Evolutionary conservation across 2,329 filamentous ascomycete species (phyloP).

Genomic region (Penicillium concentricum): DNA sequence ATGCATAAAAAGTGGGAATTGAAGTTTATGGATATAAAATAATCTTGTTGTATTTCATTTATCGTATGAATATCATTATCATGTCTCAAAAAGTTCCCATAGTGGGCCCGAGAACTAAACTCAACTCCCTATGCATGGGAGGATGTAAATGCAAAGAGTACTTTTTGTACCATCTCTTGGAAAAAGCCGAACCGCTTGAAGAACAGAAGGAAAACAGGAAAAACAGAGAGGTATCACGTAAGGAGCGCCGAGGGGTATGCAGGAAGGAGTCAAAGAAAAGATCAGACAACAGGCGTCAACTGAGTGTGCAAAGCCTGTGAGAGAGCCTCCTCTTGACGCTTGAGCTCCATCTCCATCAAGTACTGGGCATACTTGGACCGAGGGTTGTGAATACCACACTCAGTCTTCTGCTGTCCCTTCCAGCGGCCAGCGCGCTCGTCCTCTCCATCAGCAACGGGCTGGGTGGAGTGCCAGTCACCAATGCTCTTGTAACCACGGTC

Average conservation of each 20-base stretch:
- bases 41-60: background rate
- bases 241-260: constrained; percentile 23
- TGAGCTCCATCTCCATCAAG: constrained; percentile 69
- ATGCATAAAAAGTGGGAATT: background rate
- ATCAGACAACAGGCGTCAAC: constrained; percentile 29
- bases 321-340: constrained; percentile 60
- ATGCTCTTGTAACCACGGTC: constrained; percentile 97
- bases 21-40: background rate
- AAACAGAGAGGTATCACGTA: constrained; percentile 21
- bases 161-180: background rate
- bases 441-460: constrained; percentile 83
- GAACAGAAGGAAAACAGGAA: background rate
- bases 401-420: constrained; percentile 94
- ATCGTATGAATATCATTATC: constrained; percentile 19
- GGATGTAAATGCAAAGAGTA: constrained; percentile 1
- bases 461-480: constrained; percentile 97
- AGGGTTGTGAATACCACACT: constrained; percentile 99
- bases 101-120: constrained; percentile 1
- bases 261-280: constrained; percentile 3
- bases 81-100: constrained; percentile 4
- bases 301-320: constrained; percentile 44
- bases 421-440: constrained; percentile 95
- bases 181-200: constrained; percentile 6
- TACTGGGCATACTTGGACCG: constrained; percentile 89
- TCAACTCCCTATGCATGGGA: background rate